phyloP scores from a whole-genome alignment of 2,329 filamentous ascomycete species.

The Seiridium cupressi region DNA sequence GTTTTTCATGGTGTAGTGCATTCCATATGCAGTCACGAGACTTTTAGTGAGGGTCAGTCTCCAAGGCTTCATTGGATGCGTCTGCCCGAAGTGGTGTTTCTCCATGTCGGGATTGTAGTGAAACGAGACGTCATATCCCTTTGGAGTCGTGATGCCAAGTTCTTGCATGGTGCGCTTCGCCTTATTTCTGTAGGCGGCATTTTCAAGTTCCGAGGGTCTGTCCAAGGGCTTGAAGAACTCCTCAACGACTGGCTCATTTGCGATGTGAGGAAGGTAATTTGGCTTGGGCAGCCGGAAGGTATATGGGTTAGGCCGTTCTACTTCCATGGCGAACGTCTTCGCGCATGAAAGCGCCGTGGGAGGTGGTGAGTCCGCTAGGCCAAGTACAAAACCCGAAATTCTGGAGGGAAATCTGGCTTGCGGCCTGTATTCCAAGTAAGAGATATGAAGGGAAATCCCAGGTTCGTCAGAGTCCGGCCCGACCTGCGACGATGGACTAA shows the following conservation, averaged over 20 bases:
- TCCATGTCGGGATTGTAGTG: constrained; percentile 95
- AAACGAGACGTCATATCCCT: constrained; percentile 89
- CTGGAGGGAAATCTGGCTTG: no score
- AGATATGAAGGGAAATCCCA: no score
- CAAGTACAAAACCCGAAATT: no score
- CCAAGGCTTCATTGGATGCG: constrained; percentile 99
- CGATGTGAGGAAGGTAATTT: constrained; percentile 59
- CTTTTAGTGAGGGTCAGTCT: constrained; percentile 93
- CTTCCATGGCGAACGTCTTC: not conserved
- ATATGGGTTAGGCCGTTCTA: not conserved
- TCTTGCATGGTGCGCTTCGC: constrained; percentile 55
- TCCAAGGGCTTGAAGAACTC: constrained; percentile 51
- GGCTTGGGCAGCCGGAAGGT: constrained; percentile 52
- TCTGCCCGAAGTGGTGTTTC: constrained; percentile 93
- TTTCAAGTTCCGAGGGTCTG: constrained; percentile 50
- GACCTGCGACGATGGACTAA: no score
- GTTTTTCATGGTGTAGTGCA: constrained; percentile 96
- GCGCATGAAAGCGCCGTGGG: not conserved
- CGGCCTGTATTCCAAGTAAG: no score
- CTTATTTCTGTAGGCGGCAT: constrained; percentile 55
- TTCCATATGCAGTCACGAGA: constrained; percentile 89
- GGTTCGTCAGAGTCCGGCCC: no score
- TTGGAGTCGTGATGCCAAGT: constrained; percentile 74
- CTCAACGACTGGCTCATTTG: constrained; percentile 50
- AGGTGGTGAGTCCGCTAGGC: no score